phyloP scores from a whole-genome alignment of 148 eudicot species.

The Heliosperma pusillum region DNA sequence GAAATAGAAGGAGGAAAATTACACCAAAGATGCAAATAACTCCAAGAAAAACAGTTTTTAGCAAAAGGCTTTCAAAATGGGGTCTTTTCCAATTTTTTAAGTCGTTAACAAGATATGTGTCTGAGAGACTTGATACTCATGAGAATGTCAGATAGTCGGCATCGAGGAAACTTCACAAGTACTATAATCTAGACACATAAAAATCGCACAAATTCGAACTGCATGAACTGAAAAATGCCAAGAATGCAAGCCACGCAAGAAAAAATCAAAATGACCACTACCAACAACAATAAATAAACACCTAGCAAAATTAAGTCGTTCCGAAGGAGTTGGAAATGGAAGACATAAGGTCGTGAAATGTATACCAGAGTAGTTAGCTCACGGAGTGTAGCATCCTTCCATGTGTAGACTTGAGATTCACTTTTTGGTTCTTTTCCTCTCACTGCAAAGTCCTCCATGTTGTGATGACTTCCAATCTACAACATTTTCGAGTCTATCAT shows the following conservation, averaged over 20 bases:
- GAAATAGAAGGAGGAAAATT: too few species aligned
- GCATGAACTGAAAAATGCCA: neutral
- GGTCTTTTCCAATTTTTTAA: too few species aligned
- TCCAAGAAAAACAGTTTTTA: too few species aligned
- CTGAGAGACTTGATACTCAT: too few species aligned
- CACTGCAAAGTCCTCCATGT: slow-evolving; percentile 59
- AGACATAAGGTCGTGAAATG: neutral
- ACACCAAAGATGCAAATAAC: too few species aligned
- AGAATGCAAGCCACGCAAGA: neutral
- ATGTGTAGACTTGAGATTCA: slow-evolving; percentile 90
- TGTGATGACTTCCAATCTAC: slow-evolving; percentile 80
- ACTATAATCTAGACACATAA: too few species aligned
- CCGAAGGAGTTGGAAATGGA: neutral
- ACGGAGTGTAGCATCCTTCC: slow-evolving; percentile 96
- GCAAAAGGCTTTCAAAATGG: too few species aligned
- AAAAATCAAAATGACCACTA: neutral
- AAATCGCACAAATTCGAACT: neutral
- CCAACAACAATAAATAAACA: neutral
- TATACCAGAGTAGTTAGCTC: slow-evolving; percentile 86
- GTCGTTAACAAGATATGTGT: too few species aligned
- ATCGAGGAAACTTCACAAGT: too few species aligned
- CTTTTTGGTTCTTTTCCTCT: slow-evolving; percentile 88
- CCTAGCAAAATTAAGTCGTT: neutral
- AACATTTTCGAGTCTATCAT: neutral
- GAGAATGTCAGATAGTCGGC: too few species aligned